A percentile compares a stretch with the other conserved stretches of the same genome.
These are phyloP conservation scores for Blumeriella jaapii DNA, from an alignment of 2,329 filamentous ascomycete genomes.

Conservation along the genomic window DNA sequence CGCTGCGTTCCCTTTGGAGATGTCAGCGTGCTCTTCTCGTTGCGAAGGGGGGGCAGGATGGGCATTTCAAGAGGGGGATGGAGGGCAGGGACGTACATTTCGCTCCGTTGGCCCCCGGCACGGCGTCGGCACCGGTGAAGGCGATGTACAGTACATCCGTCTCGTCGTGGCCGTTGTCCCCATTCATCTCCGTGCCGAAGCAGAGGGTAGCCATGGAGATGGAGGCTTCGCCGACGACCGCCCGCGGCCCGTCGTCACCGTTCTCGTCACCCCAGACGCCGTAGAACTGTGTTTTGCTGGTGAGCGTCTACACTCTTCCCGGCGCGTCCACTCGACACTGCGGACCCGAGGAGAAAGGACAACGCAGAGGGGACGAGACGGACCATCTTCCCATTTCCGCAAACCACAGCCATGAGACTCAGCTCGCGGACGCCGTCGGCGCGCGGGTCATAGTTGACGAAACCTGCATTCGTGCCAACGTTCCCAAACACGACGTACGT, in stretches of 20 bases:
- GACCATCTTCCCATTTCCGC: slow-evolving; percentile 32
- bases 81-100: slow-evolving; percentile 26
- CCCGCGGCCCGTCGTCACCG: slow-evolving; percentile 36
- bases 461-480: slow-evolving; percentile 27
- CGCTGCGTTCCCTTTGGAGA: slow-evolving; percentile 32
- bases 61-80: not conserved
- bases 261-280: slow-evolving; percentile 53
- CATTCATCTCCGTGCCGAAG: slow-evolving; percentile 41
- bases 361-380: not conserved
- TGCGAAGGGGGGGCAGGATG: not conserved
- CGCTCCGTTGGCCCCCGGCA: slow-evolving; percentile 41
- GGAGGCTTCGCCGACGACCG: slow-evolving; percentile 44
- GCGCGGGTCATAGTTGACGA: slow-evolving; percentile 32
- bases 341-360: not conserved
- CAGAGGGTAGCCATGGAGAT: slow-evolving; percentile 47
- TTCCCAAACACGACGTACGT: slow-evolving; percentile 45
- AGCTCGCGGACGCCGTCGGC: slow-evolving; percentile 36
- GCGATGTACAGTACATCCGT: slow-evolving; percentile 52
- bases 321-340: not conserved
- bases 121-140: slow-evolving; percentile 44
- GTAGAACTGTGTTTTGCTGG: slow-evolving; percentile 32
- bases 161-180: slow-evolving; percentile 42
- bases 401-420: slow-evolving; percentile 44
- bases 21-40: not conserved
- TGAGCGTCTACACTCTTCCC: no score